phyloP scores from a whole-genome alignment of 2,329 filamentous ascomycete genomes.

The Chrysoporthe puriensis region DNA sequence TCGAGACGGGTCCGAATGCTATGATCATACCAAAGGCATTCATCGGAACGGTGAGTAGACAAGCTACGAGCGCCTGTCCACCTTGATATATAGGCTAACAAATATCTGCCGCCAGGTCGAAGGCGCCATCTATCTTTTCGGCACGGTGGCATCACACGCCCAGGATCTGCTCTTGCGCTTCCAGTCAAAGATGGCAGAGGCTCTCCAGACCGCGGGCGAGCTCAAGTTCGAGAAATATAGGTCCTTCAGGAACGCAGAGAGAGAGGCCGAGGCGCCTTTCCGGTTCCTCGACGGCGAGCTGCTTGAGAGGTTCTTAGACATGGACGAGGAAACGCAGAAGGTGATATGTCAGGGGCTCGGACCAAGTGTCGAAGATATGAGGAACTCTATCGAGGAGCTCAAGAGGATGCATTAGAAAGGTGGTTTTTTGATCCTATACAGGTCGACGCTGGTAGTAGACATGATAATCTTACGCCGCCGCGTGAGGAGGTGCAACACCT shows the following conservation, averaged over 20 bases:
- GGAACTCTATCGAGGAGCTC: conserved; percentile 64
- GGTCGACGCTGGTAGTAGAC: background rate
- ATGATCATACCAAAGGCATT: conserved; percentile 82
- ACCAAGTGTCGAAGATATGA: conserved; percentile 65
- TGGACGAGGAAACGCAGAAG: conserved; percentile 61
- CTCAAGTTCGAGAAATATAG: conserved; percentile 80
- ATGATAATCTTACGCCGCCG: background rate
- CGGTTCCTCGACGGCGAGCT: conserved; percentile 93
- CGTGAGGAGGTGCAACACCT: background rate
- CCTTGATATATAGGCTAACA: conserved; percentile 25
- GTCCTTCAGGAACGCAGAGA: conserved; percentile 75
- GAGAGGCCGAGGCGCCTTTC: conserved; percentile 74
- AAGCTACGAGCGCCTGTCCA: conserved; percentile 20
- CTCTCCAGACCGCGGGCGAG: conserved; percentile 70
- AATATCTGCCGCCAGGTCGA: conserved; percentile 64
- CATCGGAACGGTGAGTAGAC: conserved; percentile 73
- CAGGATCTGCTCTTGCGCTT: conserved; percentile 83
- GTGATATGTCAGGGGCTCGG: conserved; percentile 59
- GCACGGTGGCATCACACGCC: conserved; percentile 71
- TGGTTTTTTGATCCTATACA: background rate
- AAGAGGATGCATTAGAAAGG: conserved; percentile 61
- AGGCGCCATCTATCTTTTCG: conserved; percentile 89
- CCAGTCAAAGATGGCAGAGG: conserved; percentile 70
- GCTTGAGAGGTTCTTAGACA: conserved; percentile 80
- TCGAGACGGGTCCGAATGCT: conserved; percentile 66